Evolutionary conservation across 768 basidiomycete species (phyloP).

Genomic region (Hygrocybe punicea): DNA sequence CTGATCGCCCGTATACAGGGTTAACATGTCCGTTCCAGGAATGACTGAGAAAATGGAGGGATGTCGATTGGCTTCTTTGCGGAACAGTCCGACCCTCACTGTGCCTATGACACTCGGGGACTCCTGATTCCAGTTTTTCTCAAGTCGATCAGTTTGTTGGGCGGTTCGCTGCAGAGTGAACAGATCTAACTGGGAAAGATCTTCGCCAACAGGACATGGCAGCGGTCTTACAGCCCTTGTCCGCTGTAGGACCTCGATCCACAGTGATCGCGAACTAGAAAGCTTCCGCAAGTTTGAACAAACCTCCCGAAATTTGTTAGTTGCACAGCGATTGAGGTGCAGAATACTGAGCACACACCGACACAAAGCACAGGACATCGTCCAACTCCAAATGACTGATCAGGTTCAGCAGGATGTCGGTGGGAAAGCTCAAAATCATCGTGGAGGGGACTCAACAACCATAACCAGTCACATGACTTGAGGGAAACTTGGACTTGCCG

Average conservation of each 20-base stretch:
- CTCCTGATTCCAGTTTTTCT: slow-evolving; percentile 10
- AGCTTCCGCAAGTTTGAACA: slow-evolving; percentile 13
- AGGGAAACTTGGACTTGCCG: too few species aligned
- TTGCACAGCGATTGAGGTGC: background rate
- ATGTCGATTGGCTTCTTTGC: background rate
- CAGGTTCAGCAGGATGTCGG: background rate
- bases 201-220: slow-evolving; percentile 9
- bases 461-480: too few species aligned
- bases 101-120: slow-evolving; percentile 7
- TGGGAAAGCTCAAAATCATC: background rate
- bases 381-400: background rate
- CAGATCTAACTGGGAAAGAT: slow-evolving; percentile 9
- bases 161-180: slow-evolving; percentile 8
- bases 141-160: slow-evolving; percentile 5
- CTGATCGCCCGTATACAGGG: background rate
- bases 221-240: slow-evolving; percentile 1
- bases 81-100: slow-evolving; percentile 4
- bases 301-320: slow-evolving; percentile 3
- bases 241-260: slow-evolving; percentile 12
- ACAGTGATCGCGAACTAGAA: slow-evolving; percentile 9
- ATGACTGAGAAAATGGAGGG: slow-evolving; percentile 11
- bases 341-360: background rate
- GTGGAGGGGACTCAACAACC: background rate
- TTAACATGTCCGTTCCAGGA: slow-evolving; percentile 11
- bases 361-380: background rate